These are phyloP conservation scores for Penicillium atrosanguineum DNA, from an alignment of 495 filamentous ascomycete genomes.

Conservation along the genomic window DNA sequence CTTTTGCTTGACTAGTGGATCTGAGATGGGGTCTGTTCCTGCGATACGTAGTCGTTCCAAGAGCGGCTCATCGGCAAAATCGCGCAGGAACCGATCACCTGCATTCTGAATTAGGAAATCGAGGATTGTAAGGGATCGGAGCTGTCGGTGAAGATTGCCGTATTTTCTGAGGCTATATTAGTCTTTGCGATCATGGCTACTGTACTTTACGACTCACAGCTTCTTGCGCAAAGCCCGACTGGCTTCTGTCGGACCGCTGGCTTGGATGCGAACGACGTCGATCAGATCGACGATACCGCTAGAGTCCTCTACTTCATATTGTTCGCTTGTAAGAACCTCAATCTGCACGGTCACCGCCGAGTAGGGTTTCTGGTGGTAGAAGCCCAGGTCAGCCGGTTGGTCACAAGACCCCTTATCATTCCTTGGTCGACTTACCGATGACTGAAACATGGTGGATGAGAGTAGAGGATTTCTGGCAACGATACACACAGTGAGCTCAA, in stretches of 20 bases:
- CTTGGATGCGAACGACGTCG: slow-evolving; percentile 88
- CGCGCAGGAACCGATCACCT: slow-evolving; percentile 79
- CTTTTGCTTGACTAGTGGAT: slow-evolving; percentile 80
- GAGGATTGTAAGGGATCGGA: slow-evolving; percentile 85
- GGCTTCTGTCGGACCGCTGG: slow-evolving; percentile 83
- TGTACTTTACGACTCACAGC: slow-evolving; percentile 56
- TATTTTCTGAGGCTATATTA: slow-evolving; percentile 66
- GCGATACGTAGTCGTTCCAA: slow-evolving; percentile 89
- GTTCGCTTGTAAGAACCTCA: slow-evolving; percentile 84
- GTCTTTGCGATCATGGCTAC: not conserved
- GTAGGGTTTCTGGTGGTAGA: slow-evolving; percentile 69
- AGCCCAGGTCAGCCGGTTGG: slow-evolving; percentile 2
- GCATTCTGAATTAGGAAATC: slow-evolving; percentile 96
- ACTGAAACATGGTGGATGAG: slow-evolving; percentile 37
- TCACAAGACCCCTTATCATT: slow-evolving; percentile 12
- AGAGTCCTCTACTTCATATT: slow-evolving; percentile 85
- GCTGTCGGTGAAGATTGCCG: slow-evolving; percentile 85
- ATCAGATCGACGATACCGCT: slow-evolving; percentile 91
- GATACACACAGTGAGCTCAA: not conserved
- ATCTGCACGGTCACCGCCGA: slow-evolving; percentile 93
- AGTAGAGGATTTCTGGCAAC: not conserved
- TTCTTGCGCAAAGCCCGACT: slow-evolving; percentile 95
- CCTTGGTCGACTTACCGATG: slow-evolving; percentile 29
- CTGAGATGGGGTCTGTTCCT: slow-evolving; percentile 79
- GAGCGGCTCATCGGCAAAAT: slow-evolving; percentile 87